These are phyloP conservation scores for Aureobasidium leucospermi DNA, from an alignment of 2,329 filamentous ascomycete genomes.

Conservation along the genomic window DNA sequence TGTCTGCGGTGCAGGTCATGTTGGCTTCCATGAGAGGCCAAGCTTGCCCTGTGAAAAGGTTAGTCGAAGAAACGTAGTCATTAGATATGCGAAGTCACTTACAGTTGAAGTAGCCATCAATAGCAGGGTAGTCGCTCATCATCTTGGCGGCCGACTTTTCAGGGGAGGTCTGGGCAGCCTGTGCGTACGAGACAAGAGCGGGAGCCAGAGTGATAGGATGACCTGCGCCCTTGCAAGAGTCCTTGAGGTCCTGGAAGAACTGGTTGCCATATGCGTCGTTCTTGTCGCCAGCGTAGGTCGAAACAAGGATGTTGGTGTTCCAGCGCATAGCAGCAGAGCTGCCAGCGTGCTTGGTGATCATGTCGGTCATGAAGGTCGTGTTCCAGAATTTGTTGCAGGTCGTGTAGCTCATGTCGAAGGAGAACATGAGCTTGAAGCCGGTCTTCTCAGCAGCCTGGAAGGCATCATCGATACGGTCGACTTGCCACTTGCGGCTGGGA, in stretches of 20 bases:
- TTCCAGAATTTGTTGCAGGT: conserved; percentile 31
- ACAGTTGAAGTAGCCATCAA: conserved; percentile 34
- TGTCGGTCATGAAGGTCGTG: conserved; percentile 29
- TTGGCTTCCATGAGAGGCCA: conserved; percentile 30
- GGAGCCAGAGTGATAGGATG: conserved; percentile 29
- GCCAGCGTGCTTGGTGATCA: conserved; percentile 26
- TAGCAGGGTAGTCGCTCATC: conserved; percentile 27
- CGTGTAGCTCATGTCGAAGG: conserved; percentile 33
- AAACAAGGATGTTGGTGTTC: conserved; percentile 32
- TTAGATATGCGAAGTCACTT: not conserved
- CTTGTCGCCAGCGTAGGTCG: conserved; percentile 29
- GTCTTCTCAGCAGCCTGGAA: conserved; percentile 27
- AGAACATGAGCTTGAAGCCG: conserved; percentile 31
- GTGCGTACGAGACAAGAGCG: conserved; percentile 28
- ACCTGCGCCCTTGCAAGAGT: conserved; percentile 23
- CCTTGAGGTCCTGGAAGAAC: conserved; percentile 30
- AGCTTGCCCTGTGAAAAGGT: conserved; percentile 23
- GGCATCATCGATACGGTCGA: conserved; percentile 30
- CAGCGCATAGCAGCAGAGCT: conserved; percentile 29
- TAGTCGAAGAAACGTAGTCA: not conserved
- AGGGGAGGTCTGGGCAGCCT: conserved; percentile 24
- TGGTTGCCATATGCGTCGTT: conserved; percentile 28
- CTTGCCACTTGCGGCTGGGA: conserved; percentile 25
- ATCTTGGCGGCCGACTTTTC: conserved; percentile 21
- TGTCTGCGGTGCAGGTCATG: conserved; percentile 26